Percentiles rank a stretch among this genome's conserved stretches.
phyloP scores from a whole-genome alignment of 805 yeast genomes.

The Kuraishia capsulata region DNA sequence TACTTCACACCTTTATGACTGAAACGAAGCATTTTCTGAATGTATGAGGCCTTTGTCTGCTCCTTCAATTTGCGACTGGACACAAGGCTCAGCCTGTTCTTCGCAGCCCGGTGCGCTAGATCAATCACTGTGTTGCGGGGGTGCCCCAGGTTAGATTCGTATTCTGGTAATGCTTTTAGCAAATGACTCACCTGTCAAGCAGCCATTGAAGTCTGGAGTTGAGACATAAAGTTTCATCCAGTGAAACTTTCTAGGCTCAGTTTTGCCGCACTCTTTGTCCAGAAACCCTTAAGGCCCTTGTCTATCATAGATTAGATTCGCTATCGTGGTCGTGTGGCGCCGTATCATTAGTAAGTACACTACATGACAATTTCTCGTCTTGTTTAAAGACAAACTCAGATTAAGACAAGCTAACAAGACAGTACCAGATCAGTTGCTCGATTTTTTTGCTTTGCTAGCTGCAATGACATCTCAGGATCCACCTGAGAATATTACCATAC shows the following conservation, averaged over 20 bases:
- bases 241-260: too few species aligned
- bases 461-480: too few species aligned
- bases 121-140: neutral
- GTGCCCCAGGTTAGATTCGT: too few species aligned
- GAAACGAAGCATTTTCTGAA: conserved; percentile 2
- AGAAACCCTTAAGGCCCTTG: too few species aligned
- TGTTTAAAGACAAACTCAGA: neutral
- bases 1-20: neutral
- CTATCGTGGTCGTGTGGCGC: too few species aligned
- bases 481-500: conserved; percentile 38
- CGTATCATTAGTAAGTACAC: too few species aligned
- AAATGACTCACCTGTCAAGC: conserved; percentile 1
- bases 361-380: too few species aligned
- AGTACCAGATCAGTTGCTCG: too few species aligned
- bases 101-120: neutral
- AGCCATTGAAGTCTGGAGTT: neutral
- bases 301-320: too few species aligned
- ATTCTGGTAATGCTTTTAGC: too few species aligned
- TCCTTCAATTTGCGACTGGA: neutral
- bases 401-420: neutral
- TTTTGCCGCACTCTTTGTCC: too few species aligned
- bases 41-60: neutral
- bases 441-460: too few species aligned
- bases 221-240: conserved; percentile 1
- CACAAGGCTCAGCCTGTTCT: neutral